Conservation (phyloP, 1,284 basidiomycete species). For the Neonothopanus nambi region DNA sequence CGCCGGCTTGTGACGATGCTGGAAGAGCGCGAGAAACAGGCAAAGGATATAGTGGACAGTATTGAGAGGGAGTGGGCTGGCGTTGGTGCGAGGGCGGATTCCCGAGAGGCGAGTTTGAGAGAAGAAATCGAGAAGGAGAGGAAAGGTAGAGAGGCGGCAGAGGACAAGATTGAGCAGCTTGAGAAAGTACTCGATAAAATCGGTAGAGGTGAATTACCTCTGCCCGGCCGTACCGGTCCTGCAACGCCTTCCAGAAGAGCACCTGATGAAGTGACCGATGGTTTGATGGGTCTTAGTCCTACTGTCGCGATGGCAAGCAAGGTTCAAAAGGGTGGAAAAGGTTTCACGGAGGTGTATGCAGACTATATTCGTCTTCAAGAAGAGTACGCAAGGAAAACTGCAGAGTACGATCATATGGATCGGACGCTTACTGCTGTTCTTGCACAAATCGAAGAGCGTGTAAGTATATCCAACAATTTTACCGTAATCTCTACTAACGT, state of each 20-base stretch:
- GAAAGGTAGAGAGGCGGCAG: slow-evolving; percentile 58
- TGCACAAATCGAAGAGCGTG: slow-evolving; percentile 86
- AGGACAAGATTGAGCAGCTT: slow-evolving; percentile 60
- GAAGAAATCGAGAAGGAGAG: slow-evolving; percentile 69
- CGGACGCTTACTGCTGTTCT: slow-evolving; percentile 72
- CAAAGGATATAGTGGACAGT: slow-evolving; percentile 73
- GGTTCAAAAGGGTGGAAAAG: slow-evolving; percentile 78
- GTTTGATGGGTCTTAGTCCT: slow-evolving; percentile 72
- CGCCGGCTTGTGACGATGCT: slow-evolving; percentile 75
- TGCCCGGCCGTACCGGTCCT: slow-evolving; percentile 49
- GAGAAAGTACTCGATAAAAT: slow-evolving; percentile 76
- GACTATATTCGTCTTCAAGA: slow-evolving; percentile 86
- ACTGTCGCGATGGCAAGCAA: slow-evolving; percentile 83
- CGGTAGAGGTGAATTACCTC: slow-evolving; percentile 66
- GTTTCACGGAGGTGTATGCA: slow-evolving; percentile 89
- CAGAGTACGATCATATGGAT: slow-evolving; percentile 83
- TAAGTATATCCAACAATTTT: slow-evolving; percentile 38
- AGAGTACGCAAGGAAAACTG: slow-evolving; percentile 73
- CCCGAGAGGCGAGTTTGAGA: slow-evolving; percentile 61
- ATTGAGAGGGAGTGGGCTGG: slow-evolving; percentile 80
- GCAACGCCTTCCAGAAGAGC: slow-evolving; percentile 49
- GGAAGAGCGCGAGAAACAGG: slow-evolving; percentile 80
- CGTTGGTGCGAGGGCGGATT: slow-evolving; percentile 67
- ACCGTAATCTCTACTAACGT: not conserved
- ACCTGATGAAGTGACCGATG: slow-evolving; percentile 45